These are phyloP conservation scores for Dalechampia spathulata DNA, from an alignment of 441 rosid species.

Conservation along the genomic window DNA sequence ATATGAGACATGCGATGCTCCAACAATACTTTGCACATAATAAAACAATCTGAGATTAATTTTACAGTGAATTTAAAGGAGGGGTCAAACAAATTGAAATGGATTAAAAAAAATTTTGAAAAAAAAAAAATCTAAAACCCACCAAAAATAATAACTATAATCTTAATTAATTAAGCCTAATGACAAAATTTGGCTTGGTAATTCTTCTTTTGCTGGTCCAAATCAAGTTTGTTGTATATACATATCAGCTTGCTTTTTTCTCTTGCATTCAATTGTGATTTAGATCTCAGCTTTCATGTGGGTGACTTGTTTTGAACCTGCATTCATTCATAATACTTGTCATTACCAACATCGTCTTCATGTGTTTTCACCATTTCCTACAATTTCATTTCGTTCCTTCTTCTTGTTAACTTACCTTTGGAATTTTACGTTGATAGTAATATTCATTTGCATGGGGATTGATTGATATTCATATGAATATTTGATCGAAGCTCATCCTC, in stretches of 20 bases:
- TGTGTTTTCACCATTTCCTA: too few relatives aligned
- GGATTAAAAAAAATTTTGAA: conserved; percentile 8
- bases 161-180: conserved; percentile 20
- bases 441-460: conserved; percentile 17
- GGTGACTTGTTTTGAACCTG: conserved; percentile 45
- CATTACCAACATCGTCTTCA: too few relatives aligned
- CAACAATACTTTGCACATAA: too few relatives aligned
- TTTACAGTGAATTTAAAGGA: too few relatives aligned
- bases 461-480: conserved; percentile 70
- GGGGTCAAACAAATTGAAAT: too few relatives aligned
- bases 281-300: conserved; percentile 61
- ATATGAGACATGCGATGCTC: too few relatives aligned
- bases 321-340: conserved; percentile 20
- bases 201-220: conserved; percentile 22
- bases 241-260: conserved; percentile 40
- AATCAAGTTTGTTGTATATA: conserved; percentile 42
- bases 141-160: not conserved
- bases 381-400: too few relatives aligned
- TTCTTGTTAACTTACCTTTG: too few relatives aligned
- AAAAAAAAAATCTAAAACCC: conserved; percentile 4
- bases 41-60: too few relatives aligned
- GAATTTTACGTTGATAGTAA: too few relatives aligned
- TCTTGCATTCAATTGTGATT: conserved; percentile 25
- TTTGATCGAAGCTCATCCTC: conserved; percentile 74
- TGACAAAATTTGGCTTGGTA: conserved; percentile 5